Conservation (phyloP, 2,329 filamentous ascomycete genomes). For the Fusarium begoniae region DNA sequence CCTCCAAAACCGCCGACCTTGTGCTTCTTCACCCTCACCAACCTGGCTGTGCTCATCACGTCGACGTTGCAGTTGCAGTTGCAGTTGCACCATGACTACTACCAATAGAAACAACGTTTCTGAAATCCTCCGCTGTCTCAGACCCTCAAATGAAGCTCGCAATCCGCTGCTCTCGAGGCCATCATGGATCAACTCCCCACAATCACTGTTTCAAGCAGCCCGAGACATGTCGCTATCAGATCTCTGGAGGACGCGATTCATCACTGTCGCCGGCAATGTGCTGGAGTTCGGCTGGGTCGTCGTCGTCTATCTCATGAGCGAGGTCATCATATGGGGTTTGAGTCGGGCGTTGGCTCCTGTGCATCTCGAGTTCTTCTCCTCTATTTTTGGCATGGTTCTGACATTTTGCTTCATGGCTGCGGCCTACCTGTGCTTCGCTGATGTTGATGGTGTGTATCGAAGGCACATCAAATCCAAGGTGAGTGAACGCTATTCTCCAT, state of each 20-base stretch:
- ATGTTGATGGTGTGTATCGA: constrained; percentile 43
- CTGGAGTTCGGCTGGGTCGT: constrained; percentile 46
- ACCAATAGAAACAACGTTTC: constrained; percentile 29
- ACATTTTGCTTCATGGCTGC: constrained; percentile 50
- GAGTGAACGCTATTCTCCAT: background rate
- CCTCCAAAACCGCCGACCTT: constrained; percentile 1
- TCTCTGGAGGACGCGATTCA: constrained; percentile 33
- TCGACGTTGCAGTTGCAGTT: constrained; percentile 31
- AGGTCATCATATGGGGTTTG: constrained; percentile 58
- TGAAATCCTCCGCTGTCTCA: constrained; percentile 44
- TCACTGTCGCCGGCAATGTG: background rate
- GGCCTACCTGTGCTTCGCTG: constrained; percentile 23
- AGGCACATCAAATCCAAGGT: constrained; percentile 49
- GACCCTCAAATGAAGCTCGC: constrained; percentile 39
- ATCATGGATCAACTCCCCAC: constrained; percentile 15
- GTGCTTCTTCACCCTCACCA: constrained; percentile 17
- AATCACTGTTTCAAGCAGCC: constrained; percentile 35
- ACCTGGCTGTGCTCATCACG: constrained; percentile 4
- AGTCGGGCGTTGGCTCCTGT: constrained; percentile 47
- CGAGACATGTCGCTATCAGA: constrained; percentile 37
- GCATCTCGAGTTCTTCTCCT: constrained; percentile 55
- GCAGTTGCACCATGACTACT: constrained; percentile 37
- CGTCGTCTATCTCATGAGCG: constrained; percentile 52
- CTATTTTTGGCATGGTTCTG: constrained; percentile 58
- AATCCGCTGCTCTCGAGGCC: constrained; percentile 12